Evolutionary conservation across 306 rosid species (phyloP), one percentile per base, ranked within the genome.

Genomic region (Rosa persica): DNA sequence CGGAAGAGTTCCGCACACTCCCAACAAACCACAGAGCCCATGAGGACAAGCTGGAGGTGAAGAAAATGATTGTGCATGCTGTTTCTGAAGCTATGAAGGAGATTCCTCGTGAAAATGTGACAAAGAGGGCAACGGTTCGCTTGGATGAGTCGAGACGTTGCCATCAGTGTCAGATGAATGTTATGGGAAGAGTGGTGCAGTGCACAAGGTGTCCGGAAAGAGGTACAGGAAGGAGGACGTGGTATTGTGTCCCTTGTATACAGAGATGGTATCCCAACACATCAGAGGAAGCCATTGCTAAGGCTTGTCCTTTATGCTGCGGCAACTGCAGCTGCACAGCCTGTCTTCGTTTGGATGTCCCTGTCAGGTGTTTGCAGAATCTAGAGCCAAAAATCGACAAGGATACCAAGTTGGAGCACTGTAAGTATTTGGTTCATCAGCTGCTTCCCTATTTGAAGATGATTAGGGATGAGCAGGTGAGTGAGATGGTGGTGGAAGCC

Each of bases 131-230:
- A 22, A 57, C 13, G 64, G 36, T 30, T 30, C 36, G 36, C 36
- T 30, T 30, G 36, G 64, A 54, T 6, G 3, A 15, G 25, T 84
- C 84, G 76, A 68, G 74, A 61, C 89, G 88, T 96, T 94, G 98
- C 82, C 98, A 92, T 85, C 97, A 94, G 75, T 92, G 98, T 64
- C 96, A 92, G 80, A 89, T 93, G 82, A 92, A 88, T 78, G 97
- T 90, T 58, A 92, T 89, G 80, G 97, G 92, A 46, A 27, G 70
- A 62, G 93, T 94, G 51, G 89, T 90, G n/a, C 87, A 93, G 74
- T 90, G 97, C 73, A 65, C 15, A 4, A 1, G 0, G 0, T 94
- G 97, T 62, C 62, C 12, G 3, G 2, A n/a, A 8, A 12, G 55
- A 12, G 55, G n/a, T 39, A 39, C 7, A 6, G 43, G 15, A 84